Base-by-base conservation (phyloP, 108 stramenopile genomes). In the Pseudonitzschia delicatissima region DNA sequence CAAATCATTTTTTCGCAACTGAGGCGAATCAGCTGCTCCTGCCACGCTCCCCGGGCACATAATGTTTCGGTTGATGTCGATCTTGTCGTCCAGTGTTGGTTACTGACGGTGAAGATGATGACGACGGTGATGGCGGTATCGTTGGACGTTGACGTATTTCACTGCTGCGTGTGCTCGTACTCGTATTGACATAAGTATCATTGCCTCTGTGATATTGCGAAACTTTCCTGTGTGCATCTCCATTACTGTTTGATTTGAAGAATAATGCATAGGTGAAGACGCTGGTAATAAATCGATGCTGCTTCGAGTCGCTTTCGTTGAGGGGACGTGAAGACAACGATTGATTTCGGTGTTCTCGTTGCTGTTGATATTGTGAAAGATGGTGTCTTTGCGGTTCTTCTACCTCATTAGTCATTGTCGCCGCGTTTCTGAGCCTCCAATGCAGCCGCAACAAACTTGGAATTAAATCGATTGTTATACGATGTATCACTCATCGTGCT, bases 371-470 rank as follows among this genome's bases (percentile, higher is more conserved):
- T 31, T 58, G 33, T 9, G 23, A 5, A 18, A 34, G n/a, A 7
- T 5, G 32, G 5, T 7, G 42, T n/a, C 17, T n/a, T 7, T 6
- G 42, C n/a, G 42, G 7, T 44, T 44, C 42, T 44, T 44, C 42
- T n/a, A 7, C 13, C n/a, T 44, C 42, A 44, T n/a, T 13, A 6
- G 42, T 34, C 17, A 5, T 61, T 36, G 18, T 57, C 26, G 5
- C 66, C 74, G 20, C 40, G 53, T 25, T 32, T 5, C 33, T 34
- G 65, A 6, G 71, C 77, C 1, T 57, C 73, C 59, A 73, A 32
- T 4, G 79, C 79, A 23, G 79, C 79, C 44, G 57, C 66, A 49
- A 63, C 71, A 57, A 65, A 80, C 36, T 70, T 80, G 32, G 79
- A 80, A 33, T 80, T 62, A 40, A 80, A 80, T 53, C 31, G 44